Evolutionary conservation across 768 basidiomycete species (phyloP), one percentile per base, ranked within the genome.

Genomic region (Termitomyces heimii): DNA sequence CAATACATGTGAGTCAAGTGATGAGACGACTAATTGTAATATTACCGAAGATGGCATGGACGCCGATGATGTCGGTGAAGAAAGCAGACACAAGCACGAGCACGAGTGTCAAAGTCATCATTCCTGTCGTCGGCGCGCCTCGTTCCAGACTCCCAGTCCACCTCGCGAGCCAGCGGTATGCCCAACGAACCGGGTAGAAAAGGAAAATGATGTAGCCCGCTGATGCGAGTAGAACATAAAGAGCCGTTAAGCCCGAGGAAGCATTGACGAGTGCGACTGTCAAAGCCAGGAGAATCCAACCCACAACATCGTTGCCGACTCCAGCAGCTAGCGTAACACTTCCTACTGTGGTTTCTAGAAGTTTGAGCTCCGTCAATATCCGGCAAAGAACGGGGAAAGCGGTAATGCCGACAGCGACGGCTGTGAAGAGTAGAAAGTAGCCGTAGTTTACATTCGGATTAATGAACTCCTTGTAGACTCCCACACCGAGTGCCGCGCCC

Each of bases 381-480:
- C 92, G 82, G 71, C 88, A 90, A 2, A 92, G 78, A 5, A 92
- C 88, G 2, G 89, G 88, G 71, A 92, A 92, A 0, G 88, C 88
- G 7, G 88, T 90, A 68, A 90, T 89, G 3, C 88, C 83, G 63
- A 90, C 78, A 4, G 92, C 89, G 4, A 92, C 90, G 22, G 89
- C 91, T 54, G 84, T 81, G 73, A 96, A 96, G n/a, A 96, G 81
- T 32, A 93, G 69, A 71, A 94, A 95, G 67, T 91, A 83, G n/a
- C 91, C 88, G 62, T 85, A 88, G 54, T 84, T 83, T 62, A 89
- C 82, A 5, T 60, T 60, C 0, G 69, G 67, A 53, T 82, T 71
- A 45, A 83, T 76, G 66, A 92, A 93, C 53, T 88, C 72, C 56
- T 80, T 70, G 68, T 94, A 95, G 12, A 94, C 67, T 0, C 85